A percentile compares a stretch with the other conserved stretches of the same genome.
Conservation (phyloP, 2,329 filamentous ascomycete species). For the Exophiala viscosa region DNA sequence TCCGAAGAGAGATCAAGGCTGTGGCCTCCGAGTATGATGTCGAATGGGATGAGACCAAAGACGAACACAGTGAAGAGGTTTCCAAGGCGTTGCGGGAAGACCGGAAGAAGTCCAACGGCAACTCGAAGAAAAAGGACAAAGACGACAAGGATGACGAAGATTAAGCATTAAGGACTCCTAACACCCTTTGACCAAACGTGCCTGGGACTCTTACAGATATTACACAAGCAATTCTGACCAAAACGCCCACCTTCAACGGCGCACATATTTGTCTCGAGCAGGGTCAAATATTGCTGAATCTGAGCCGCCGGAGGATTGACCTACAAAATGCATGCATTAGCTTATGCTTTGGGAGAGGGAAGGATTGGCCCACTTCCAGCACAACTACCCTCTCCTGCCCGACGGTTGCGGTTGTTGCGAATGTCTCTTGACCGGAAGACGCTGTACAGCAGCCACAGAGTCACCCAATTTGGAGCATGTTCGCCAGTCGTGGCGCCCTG, state of each 20-base stretch:
- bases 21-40: constrained; percentile 85
- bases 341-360: neutral
- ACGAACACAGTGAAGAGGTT: constrained; percentile 64
- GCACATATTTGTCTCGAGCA: constrained; percentile 22
- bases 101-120: constrained; percentile 37
- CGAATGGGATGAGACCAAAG: constrained; percentile 75
- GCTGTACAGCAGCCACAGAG: constrained; percentile 46
- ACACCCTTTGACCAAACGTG: constrained; percentile 7
- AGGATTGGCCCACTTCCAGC: constrained; percentile 17
- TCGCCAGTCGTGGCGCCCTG: constrained; percentile 41
- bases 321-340: constrained; percentile 8
- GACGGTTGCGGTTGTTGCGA: constrained; percentile 45
- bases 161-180: constrained; percentile 18
- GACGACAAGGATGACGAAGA: constrained; percentile 30
- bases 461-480: constrained; percentile 46
- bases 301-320: constrained; percentile 15
- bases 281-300: constrained; percentile 24
- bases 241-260: constrained; percentile 13
- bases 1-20: constrained; percentile 73
- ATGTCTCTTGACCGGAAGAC: constrained; percentile 47
- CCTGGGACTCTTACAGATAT: constrained; percentile 11
- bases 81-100: constrained; percentile 52
- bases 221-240: constrained; percentile 2
- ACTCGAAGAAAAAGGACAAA: constrained; percentile 35
- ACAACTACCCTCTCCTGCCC: constrained; percentile 27